Conservation (phyloP, 805 yeast genomes). For the Zygotorulaspora sp. region DNA sequence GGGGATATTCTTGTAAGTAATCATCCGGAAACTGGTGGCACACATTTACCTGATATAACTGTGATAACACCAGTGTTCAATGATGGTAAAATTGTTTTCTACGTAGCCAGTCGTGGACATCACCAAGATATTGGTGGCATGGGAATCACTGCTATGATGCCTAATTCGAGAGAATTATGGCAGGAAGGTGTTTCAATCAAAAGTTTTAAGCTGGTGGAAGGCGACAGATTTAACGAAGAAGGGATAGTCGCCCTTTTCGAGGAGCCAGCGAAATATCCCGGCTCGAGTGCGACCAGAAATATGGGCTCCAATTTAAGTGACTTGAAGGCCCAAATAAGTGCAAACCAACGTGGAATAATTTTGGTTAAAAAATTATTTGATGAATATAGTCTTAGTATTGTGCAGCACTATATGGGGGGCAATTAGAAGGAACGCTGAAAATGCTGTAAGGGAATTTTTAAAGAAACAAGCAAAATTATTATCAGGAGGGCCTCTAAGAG, state of each 20-base stretch:
- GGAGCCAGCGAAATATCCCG: slow-evolving; percentile 45
- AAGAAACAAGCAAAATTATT: slow-evolving; percentile 42
- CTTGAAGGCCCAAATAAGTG: slow-evolving; percentile 43
- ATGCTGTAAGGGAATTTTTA: slow-evolving; percentile 54
- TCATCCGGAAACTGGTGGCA: slow-evolving; percentile 40
- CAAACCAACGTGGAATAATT: slow-evolving; percentile 45
- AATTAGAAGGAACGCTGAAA: slow-evolving; percentile 72
- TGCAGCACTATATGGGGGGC: slow-evolving; percentile 73
- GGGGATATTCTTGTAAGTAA: slow-evolving; percentile 41
- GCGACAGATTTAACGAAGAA: slow-evolving; percentile 46
- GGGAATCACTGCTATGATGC: slow-evolving; percentile 50
- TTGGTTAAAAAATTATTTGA: slow-evolving; percentile 38
- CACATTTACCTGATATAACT: slow-evolving; percentile 47
- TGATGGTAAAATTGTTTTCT: slow-evolving; percentile 41
- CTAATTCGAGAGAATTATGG: slow-evolving; percentile 44
- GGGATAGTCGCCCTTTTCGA: slow-evolving; percentile 41
- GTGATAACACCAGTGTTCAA: slow-evolving; percentile 50
- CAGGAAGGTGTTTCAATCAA: slow-evolving; percentile 52
- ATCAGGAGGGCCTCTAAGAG: slow-evolving; percentile 38
- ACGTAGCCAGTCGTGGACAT: slow-evolving; percentile 52
- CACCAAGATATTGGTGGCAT: slow-evolving; percentile 56
- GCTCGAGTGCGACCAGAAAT: slow-evolving; percentile 49
- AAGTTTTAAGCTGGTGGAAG: slow-evolving; percentile 42
- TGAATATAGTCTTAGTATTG: slow-evolving; percentile 48
- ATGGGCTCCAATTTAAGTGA: slow-evolving; percentile 46